Evolutionary conservation across 768 basidiomycete species (phyloP).

Genomic region (Cystofilobasidium capitatum): DNA sequence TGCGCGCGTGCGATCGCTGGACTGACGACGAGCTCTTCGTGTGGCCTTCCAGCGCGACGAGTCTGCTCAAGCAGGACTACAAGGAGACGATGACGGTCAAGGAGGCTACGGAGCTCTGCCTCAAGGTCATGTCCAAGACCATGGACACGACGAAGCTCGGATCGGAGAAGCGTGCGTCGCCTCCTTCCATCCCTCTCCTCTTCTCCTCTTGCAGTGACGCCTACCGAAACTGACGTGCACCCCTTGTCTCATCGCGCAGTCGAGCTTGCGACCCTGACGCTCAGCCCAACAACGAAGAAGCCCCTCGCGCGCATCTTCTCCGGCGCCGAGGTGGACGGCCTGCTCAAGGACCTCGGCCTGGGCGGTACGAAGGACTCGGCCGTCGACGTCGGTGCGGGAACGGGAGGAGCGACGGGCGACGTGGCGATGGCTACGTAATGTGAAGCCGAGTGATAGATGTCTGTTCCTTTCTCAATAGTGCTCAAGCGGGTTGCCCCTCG

Average conservation of each 20-base stretch:
- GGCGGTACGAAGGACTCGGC: constrained; percentile 67
- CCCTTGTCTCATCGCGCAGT: constrained; percentile 47
- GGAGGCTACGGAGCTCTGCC: constrained; percentile 69
- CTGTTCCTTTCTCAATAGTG: neutral
- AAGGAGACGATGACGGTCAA: constrained; percentile 86
- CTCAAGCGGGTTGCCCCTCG: neutral
- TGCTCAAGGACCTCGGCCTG: constrained; percentile 66
- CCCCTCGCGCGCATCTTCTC: constrained; percentile 86
- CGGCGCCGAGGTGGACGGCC: constrained; percentile 74
- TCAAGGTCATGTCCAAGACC: constrained; percentile 97
- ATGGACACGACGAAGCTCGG: constrained; percentile 97
- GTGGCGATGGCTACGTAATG: constrained; percentile 23
- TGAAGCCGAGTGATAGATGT: neutral
- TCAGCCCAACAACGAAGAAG: constrained; percentile 64
- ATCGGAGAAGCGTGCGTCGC: constrained; percentile 78
- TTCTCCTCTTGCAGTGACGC: neutral
- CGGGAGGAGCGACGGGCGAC: constrained; percentile 31
- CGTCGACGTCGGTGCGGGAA: constrained; percentile 37
- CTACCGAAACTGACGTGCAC: neutral
- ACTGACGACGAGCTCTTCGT: neutral
- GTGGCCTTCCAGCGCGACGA: constrained; percentile 59
- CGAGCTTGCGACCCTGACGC: constrained; percentile 87
- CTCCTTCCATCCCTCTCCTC: neutral
- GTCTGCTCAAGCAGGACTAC: constrained; percentile 93
- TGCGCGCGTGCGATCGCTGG: neutral